A percentile compares a stretch with the other conserved stretches of the same genome.
These are phyloP conservation scores for Meira miltonrushii DNA, from an alignment of 1,284 basidiomycete genomes.

Conservation along the genomic window DNA sequence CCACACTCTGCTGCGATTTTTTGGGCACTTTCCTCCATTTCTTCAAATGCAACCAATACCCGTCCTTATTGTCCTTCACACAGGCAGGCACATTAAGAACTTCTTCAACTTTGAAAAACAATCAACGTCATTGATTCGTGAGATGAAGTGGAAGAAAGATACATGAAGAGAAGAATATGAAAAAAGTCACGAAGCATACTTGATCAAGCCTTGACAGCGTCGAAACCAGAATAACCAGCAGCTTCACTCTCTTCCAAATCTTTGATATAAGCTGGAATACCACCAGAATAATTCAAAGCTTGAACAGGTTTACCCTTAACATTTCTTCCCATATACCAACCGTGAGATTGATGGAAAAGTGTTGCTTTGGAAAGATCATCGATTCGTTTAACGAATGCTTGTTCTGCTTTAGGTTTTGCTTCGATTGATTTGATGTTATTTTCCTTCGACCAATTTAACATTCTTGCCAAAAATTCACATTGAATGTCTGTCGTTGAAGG, in stretches of 20 bases:
- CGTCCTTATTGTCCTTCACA: too few species aligned
- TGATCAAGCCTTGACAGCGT: not conserved
- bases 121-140: too few species aligned
- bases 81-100: too few species aligned
- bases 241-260: constrained; percentile 25
- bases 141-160: too few species aligned
- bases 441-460: constrained; percentile 28
- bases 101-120: too few species aligned
- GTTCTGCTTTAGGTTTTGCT: constrained; percentile 24
- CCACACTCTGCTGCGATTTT: constrained; percentile 24
- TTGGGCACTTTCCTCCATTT: constrained; percentile 22
- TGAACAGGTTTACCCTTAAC: constrained; percentile 28
- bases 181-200: too few species aligned
- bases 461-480: constrained; percentile 27
- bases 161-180: too few species aligned
- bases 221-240: constrained; percentile 22
- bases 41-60: too few species aligned
- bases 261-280: constrained; percentile 27
- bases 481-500: constrained; percentile 32
- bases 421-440: constrained; percentile 28
- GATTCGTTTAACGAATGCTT: constrained; percentile 28
- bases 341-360: constrained; percentile 31
- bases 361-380: constrained; percentile 31
- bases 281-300: constrained; percentile 32
- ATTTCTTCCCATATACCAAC: constrained; percentile 37